Base-by-base conservation (phyloP, 108 stramenopile genomes). In the Skeletonema menzelii region DNA sequence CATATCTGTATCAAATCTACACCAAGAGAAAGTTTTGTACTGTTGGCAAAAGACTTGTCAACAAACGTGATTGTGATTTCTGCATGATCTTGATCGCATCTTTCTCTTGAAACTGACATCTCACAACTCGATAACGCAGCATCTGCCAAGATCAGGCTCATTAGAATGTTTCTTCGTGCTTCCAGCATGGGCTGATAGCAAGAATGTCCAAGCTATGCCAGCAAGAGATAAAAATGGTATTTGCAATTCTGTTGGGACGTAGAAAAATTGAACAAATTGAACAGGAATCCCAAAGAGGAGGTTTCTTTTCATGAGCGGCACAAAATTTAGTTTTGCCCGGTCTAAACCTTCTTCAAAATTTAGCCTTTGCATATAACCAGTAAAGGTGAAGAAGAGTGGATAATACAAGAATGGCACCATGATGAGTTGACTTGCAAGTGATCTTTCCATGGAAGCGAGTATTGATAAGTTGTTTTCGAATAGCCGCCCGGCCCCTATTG, bases 371-470 rank as follows among this genome's bases (percentile, higher is more conserved):
- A 86, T 53, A 38, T 62, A 56, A 19, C 83, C 85, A 14, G 87
- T 87, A 4, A 90, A 35, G 0, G 84, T 22, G 64, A 84, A 90
- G 49, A 90, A 90, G 3, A 84, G 82, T 6, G 89, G 89, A 69
- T 90, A 90, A 63, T 90, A 90, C n/a, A 90, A 49, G 57, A 88
- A 85, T 14, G 89, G 89, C 1, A 90, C 87, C 61, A 90, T 86
- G n/a, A 86, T 82, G 26, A 90, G 76, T 53, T 90, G 89, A 55
- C 73, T 79, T n/a, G 82, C 87, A 57, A 90, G 55, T 3, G 89
- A 76, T 64, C 83, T 84, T 69, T 90, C 89, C 79, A 90, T 70
- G 12, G 87, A 75, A 4, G 82, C 80, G 7, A 67, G 46, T 15
- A 46, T 37, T 17, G 40, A 27, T 27, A 72, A 15, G 72, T n/a